Percentiles rank a stretch among this genome's conserved stretches.
These are phyloP conservation scores for Brettanomyces naardenensis DNA, from an alignment of 805 yeast species.

Conservation along the genomic window DNA sequence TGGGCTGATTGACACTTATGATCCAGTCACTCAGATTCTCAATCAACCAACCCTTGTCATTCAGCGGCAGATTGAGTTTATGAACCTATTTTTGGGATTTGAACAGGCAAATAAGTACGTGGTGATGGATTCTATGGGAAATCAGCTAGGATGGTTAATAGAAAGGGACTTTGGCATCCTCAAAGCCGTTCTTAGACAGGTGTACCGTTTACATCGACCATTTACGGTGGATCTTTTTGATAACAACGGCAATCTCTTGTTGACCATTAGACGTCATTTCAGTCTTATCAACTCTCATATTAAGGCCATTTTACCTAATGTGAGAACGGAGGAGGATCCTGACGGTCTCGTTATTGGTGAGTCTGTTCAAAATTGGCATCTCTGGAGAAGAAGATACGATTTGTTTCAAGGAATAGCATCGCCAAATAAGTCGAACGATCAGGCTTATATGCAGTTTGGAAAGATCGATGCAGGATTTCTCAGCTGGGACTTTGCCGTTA, in stretches of 20 bases:
- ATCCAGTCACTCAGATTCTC: constrained; percentile 55
- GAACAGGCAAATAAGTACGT: constrained; percentile 84
- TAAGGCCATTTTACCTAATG: constrained; percentile 52
- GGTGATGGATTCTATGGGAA: constrained; percentile 66
- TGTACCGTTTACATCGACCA: constrained; percentile 82
- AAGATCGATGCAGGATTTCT: constrained; percentile 80
- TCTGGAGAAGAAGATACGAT: constrained; percentile 86
- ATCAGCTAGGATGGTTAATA: constrained; percentile 68
- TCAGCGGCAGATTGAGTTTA: constrained; percentile 81
- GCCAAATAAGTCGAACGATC: background rate
- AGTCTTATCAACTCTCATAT: constrained; percentile 86
- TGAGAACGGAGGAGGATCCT: constrained; percentile 25
- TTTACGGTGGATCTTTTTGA: constrained; percentile 68
- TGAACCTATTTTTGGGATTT: constrained; percentile 81
- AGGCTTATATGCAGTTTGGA: constrained; percentile 67
- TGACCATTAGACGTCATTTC: constrained; percentile 76
- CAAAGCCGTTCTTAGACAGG: constrained; percentile 71
- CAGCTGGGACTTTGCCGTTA: constrained; percentile 78
- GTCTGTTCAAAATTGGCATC: constrained; percentile 87
- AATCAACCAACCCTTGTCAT: constrained; percentile 79
- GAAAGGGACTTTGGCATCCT: constrained; percentile 71
- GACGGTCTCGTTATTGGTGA: constrained; percentile 65
- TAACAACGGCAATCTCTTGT: constrained; percentile 46
- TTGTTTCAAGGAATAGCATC: constrained; percentile 36
- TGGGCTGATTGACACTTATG: constrained; percentile 46